Conservation (phyloP, 345 rosid species). For the Heritiera fomes region DNA sequence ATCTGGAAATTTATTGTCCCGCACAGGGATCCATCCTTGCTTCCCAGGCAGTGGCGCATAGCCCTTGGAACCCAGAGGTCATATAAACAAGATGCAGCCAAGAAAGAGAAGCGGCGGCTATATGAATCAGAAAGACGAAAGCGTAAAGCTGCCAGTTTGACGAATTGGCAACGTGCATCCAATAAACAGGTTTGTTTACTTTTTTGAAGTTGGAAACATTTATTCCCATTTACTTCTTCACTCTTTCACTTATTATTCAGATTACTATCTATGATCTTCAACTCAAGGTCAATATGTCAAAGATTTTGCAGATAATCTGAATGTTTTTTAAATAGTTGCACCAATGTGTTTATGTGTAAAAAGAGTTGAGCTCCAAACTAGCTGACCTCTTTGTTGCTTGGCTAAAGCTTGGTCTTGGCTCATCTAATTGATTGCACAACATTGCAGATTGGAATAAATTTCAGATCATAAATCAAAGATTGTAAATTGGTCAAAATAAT, state of each 20-base stretch:
- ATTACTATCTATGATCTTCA: neutral
- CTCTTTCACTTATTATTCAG: neutral
- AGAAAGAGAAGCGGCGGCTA: constrained; percentile 74
- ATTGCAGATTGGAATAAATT: neutral
- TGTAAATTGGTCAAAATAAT: neutral
- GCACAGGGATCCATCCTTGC: constrained; percentile 78
- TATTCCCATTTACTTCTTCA: constrained; percentile 4
- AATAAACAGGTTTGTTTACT: constrained; percentile 55
- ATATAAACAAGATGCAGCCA: constrained; percentile 68
- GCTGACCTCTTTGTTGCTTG: constrained; percentile 8
- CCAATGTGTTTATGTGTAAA: neutral
- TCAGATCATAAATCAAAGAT: neutral
- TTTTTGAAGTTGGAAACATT: constrained; percentile 18
- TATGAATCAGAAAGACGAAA: constrained; percentile 66
- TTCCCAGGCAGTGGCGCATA: constrained; percentile 84
- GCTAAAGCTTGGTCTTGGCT: constrained; percentile 3
- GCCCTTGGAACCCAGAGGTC: constrained; percentile 94
- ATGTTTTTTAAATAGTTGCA: constrained; percentile 4
- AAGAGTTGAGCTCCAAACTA: constrained; percentile 12
- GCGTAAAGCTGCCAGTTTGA: constrained; percentile 45
- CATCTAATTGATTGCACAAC: constrained; percentile 7
- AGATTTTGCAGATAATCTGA: neutral
- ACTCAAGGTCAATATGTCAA: neutral
- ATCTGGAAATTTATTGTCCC: constrained; percentile 86
- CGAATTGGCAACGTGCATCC: constrained; percentile 47